Conservation (phyloP, 2,329 filamentous ascomycete species). For the Westerdykella sp. region DNA sequence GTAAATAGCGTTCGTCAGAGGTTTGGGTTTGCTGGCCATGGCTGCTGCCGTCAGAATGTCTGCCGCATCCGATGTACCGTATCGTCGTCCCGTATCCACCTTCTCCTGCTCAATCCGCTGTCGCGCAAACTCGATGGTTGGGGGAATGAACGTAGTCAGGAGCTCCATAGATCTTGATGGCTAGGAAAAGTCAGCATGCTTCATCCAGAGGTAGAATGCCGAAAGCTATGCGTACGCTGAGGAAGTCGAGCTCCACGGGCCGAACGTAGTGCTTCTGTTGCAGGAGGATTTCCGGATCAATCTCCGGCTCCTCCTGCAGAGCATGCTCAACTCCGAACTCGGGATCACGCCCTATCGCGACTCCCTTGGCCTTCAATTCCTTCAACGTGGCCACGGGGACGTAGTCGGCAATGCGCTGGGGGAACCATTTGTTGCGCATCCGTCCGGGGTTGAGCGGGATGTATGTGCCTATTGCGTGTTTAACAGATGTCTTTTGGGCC, state of each 20-base stretch:
- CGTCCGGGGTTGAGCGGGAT: conserved; percentile 47
- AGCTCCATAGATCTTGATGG: conserved; percentile 43
- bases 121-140: conserved; percentile 44
- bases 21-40: conserved; percentile 23
- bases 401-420: conserved; percentile 48
- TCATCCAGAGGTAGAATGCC: background rate
- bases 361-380: conserved; percentile 41
- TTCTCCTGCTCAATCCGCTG: conserved; percentile 38
- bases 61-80: conserved; percentile 31
- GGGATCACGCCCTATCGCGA: conserved; percentile 43
- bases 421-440: conserved; percentile 53
- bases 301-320: conserved; percentile 24
- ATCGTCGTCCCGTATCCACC: conserved; percentile 17
- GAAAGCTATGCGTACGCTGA: conserved; percentile 30
- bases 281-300: conserved; percentile 13
- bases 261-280: conserved; percentile 24
- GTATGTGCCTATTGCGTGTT: conserved; percentile 43
- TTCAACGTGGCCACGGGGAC: conserved; percentile 42
- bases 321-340: conserved; percentile 36
- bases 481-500: conserved; percentile 4
- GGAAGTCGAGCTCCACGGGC: conserved; percentile 36
- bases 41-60: conserved; percentile 33
- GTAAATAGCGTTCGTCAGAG: conserved; percentile 39
- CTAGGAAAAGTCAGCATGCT: conserved; percentile 23
- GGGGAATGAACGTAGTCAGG: conserved; percentile 44